These are phyloP conservation scores for Gracilaria gracilis DNA, from an alignment of 23 red algal species.

Conservation along the genomic window DNA sequence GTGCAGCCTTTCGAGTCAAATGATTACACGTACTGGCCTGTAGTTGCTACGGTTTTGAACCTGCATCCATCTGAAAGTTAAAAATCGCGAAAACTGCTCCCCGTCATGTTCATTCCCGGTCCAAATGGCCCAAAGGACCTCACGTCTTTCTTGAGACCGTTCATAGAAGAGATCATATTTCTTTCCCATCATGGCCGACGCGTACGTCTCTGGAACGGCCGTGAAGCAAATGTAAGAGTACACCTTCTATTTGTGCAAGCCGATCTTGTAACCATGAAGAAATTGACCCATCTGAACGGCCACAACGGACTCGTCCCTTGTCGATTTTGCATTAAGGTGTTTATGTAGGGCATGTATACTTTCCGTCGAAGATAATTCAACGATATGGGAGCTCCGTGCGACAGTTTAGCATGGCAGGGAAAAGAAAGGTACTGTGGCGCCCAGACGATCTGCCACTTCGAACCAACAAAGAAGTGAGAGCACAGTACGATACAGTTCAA, in stretches of 20 bases:
- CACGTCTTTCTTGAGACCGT: not conserved
- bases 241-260: conserved; percentile 2
- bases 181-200: not conserved
- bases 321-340: conserved; percentile 6
- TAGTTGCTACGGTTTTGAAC: conserved; percentile 4
- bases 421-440: no score
- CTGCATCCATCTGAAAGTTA: conserved; percentile 11
- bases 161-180: not conserved
- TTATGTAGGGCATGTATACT: not conserved
- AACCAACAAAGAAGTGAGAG: no score
- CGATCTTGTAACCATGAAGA: conserved; percentile 14
- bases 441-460: no score
- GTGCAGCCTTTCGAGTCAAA: conserved; percentile 19
- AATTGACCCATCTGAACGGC: not conserved
- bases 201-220: not conserved
- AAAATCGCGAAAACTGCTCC: not conserved
- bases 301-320: conserved; percentile 14
- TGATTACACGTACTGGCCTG: conserved; percentile 20
- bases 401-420: no score
- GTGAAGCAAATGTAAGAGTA: conserved; percentile 9
- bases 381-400: no score
- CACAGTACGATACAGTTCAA: no score
- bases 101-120: conserved; percentile 1
- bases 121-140: conserved; percentile 19
- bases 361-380: not conserved